Percentiles rank a stretch among this genome's conserved stretches.
Conservation (phyloP, 2,329 filamentous ascomycete species). For the Beauveria asiatica region DNA sequence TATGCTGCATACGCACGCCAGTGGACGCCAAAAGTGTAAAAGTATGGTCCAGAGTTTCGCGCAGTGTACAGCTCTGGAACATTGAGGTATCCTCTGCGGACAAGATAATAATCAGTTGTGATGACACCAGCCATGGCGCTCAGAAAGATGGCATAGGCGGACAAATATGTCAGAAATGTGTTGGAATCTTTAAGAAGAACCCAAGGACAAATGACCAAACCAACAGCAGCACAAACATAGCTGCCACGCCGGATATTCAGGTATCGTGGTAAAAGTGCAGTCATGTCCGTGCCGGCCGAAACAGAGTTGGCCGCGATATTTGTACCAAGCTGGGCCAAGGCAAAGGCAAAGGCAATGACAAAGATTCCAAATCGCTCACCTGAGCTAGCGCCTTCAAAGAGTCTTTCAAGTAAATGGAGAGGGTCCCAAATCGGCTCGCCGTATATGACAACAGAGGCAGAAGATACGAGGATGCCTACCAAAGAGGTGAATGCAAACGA, state of each 20-base stretch:
- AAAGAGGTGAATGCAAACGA: slow-evolving; percentile 75
- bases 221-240: slow-evolving; percentile 73
- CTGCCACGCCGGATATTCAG: slow-evolving; percentile 80
- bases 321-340: slow-evolving; percentile 77
- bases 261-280: slow-evolving; percentile 70
- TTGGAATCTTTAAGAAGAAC: slow-evolving; percentile 66
- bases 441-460: slow-evolving; percentile 62
- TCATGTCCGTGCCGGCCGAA: slow-evolving; percentile 76
- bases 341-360: slow-evolving; percentile 60
- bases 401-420: slow-evolving; percentile 56
- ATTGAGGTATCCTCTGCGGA: slow-evolving; percentile 74
- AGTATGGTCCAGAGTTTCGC: slow-evolving; percentile 60
- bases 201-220: slow-evolving; percentile 81
- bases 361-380: slow-evolving; percentile 68
- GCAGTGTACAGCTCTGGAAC: slow-evolving; percentile 72
- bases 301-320: slow-evolving; percentile 85
- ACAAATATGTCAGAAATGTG: slow-evolving; percentile 85
- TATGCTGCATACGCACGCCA: slow-evolving; percentile 82
- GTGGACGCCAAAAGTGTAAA: slow-evolving; percentile 62
- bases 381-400: slow-evolving; percentile 61
- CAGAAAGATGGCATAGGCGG: slow-evolving; percentile 85
- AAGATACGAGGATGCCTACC: slow-evolving; percentile 72
- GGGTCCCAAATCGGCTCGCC: slow-evolving; percentile 65
- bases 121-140: slow-evolving; percentile 91
- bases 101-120: slow-evolving; percentile 76